A percentile compares a stretch with the other conserved stretches of the same genome.
Evolutionary conservation across 192 early-diverging fungal species (phyloP).

Genomic region (Linnemannia exigua): DNA sequence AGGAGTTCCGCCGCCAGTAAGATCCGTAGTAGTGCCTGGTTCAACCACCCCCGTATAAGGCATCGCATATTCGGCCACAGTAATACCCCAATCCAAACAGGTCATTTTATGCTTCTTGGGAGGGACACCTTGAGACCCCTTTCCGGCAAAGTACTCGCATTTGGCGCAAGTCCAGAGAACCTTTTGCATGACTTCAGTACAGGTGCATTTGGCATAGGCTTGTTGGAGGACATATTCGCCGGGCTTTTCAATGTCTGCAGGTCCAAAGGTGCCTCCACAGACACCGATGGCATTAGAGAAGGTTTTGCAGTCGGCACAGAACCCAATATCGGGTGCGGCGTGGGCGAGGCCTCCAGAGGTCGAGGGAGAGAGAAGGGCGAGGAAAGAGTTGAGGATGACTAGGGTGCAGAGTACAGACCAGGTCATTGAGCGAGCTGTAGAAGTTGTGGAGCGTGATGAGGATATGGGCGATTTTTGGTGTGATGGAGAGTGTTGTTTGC

Average conservation of each 20-base stretch:
- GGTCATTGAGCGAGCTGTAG: neutral
- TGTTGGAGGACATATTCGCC: slow-evolving; percentile 29
- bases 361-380: slow-evolving; percentile 29
- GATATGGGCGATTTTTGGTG: neutral
- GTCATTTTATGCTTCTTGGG: slow-evolving; percentile 46
- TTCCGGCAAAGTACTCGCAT: slow-evolving; percentile 32
- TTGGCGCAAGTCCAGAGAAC: slow-evolving; percentile 51
- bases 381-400: slow-evolving; percentile 25
- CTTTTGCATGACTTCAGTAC: slow-evolving; percentile 30
- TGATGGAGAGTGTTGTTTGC: neutral
- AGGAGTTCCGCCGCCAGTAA: neutral
- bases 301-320: slow-evolving; percentile 53
- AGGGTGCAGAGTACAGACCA: slow-evolving; percentile 33
- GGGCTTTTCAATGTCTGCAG: slow-evolving; percentile 34
- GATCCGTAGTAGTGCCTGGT: slow-evolving; percentile 38
- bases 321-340: slow-evolving; percentile 26
- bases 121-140: slow-evolving; percentile 25
- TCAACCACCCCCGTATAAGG: slow-evolving; percentile 38
- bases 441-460: neutral
- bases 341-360: slow-evolving; percentile 20
- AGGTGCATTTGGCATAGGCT: slow-evolving; percentile 33
- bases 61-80: slow-evolving; percentile 13
- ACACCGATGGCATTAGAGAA: slow-evolving; percentile 41
- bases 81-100: slow-evolving; percentile 39
- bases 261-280: slow-evolving; percentile 37